Base-by-base conservation (phyloP, 1,139 yeast species). In the Pichia inconspicua region DNA sequence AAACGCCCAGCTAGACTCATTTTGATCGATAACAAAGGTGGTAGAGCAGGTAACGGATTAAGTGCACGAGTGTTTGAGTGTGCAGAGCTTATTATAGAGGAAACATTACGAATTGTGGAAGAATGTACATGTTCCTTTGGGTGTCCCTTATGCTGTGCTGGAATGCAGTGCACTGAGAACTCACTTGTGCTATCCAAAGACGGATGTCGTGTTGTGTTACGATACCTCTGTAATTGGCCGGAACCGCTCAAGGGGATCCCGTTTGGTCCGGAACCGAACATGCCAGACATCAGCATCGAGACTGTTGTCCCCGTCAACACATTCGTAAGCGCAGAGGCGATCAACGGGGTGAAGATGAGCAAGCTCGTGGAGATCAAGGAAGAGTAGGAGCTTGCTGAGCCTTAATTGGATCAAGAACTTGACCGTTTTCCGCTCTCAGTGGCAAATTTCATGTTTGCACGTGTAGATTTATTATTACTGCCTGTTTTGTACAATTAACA, bases 141-240 rank as follows among this genome's bases (percentile, higher is more conserved):
- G 0, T 92, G 98, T 66, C 95, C 95, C 0, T 78, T 78, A 44
- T 92, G 98, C 68, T 80, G 85, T 30, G 85, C 90, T 2, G 83
- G 87, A 1, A 70, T 85, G 2, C 77, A 77, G 49, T 92, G 98
- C 66, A 78, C 80, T 48, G 98, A 92, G 63, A 75, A 77, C 58
- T 81, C 86, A 63, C 67, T 83, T 47, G 97, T 92, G 7, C 70
- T 90, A 57, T 88, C 96, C 0, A 90, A 90, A 58, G 84, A 86
- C 4, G 97, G 95, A 0, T 89, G 96, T 0, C 67, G 78, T n/a
- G 71, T 92, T 1, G 78, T 92, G 3, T 60, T 90, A 14, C 39
- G 54, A 8, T 47, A 46, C 35, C 15, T 52, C 6, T 37, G 52
- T 11, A 42, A 44, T 14, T 25, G 31, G 12, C n/a, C n/a, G 6